Base-by-base conservation (phyloP, 768 basidiomycete genomes). In the Galerina sulciceps region DNA sequence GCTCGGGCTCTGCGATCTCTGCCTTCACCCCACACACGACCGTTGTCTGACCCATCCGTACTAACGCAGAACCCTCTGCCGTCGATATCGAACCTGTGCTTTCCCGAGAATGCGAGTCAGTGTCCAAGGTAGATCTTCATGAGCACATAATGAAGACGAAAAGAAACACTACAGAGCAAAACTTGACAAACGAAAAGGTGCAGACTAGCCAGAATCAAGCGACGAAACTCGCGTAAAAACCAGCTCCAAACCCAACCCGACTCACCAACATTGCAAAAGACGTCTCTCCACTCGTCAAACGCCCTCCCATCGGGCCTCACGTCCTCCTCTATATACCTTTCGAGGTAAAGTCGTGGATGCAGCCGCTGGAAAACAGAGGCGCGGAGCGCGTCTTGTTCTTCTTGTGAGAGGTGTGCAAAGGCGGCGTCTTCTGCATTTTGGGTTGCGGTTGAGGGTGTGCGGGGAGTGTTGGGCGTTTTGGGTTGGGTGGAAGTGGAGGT, bases 21-120 rank as follows among this genome's bases (percentile, higher is more conserved):
- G 94, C 95, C 70, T 97, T 98, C 63, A 99, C 86, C 1, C 97
- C 97, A 67, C 96, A 98, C 0, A 98, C 92, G 37, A 99, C 80
- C 1, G 94, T 98, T n/a, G 96, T 97, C 46, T 92, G 84, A 17
- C 97, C 97, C 58, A 98, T 71, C 23, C 94, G 80, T 4, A 98
- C 93, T 40, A 99, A 87, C 0, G 96, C 88, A 4, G 95, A 97
- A 0, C 96, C 95, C 61, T 95, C 84, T 0, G 97, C 95, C 0
- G 97, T 98, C 0, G 92, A 89, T 76, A 99, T 90, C 2, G 96
- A 96, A 51, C 94, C 95, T 96, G 46, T 35, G 46, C 53, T 59
- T 61, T 50, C 46, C 38, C 41, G 26, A 31, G 26, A 31, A 31
- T 31, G 26, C 4, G 8, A 31, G 26, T 31, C 26, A 31, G 26